phyloP scores from a whole-genome alignment of 192 early-diverging fungal genomes.

The Umbelopsis vinacea region DNA sequence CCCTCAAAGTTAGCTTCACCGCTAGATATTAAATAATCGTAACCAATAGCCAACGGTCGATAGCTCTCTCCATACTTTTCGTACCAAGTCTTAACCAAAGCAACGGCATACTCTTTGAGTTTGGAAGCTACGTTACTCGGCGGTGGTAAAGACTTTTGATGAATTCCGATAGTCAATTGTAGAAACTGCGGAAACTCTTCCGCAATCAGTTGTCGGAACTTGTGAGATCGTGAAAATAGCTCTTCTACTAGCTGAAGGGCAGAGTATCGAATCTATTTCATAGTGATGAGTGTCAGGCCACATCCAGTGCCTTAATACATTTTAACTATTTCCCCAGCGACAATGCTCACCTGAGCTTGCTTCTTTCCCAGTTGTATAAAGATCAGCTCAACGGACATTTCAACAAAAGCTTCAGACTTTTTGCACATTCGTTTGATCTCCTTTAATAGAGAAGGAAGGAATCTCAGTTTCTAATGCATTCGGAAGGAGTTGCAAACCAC shows the following conservation, averaged over 20 bases:
- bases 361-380: slow-evolving; percentile 51
- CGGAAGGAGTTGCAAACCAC: not conserved
- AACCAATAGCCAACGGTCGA: slow-evolving; percentile 58
- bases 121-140: slow-evolving; percentile 54
- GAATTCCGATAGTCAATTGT: slow-evolving; percentile 60
- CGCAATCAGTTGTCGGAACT: slow-evolving; percentile 58
- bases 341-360: slow-evolving; percentile 53
- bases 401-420: slow-evolving; percentile 45
- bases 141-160: slow-evolving; percentile 54
- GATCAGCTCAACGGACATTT: slow-evolving; percentile 43
- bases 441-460: slow-evolving; percentile 24
- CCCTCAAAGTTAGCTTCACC: slow-evolving; percentile 17
- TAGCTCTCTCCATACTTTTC: slow-evolving; percentile 57
- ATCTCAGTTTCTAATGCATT: not conserved
- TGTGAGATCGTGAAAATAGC: slow-evolving; percentile 68
- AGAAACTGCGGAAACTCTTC: slow-evolving; percentile 57
- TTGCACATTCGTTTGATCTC: slow-evolving; percentile 52
- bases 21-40: slow-evolving; percentile 51
- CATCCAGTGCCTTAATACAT: not conserved
- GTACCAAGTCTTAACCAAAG: slow-evolving; percentile 61
- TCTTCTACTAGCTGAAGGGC: slow-evolving; percentile 60
- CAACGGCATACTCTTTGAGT: slow-evolving; percentile 51
- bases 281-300: not conserved
- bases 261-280: slow-evolving; percentile 61
- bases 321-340: too few relatives aligned